A percentile compares a stretch with the other conserved stretches of the same genome.
Evolutionary conservation across 192 early-diverging fungal species (phyloP).

Genomic region (Helicostylum pulchrum): DNA sequence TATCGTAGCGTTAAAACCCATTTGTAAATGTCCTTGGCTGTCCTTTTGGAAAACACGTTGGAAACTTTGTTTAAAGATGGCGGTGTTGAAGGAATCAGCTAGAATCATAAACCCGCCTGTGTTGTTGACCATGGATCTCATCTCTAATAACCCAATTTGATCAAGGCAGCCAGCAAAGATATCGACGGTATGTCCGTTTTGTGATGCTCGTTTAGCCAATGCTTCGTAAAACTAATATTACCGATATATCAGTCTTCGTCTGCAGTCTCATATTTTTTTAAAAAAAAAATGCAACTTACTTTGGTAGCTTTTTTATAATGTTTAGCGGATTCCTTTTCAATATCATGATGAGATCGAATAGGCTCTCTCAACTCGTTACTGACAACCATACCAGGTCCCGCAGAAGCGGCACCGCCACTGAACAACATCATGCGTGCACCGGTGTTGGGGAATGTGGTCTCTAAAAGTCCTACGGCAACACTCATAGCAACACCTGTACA

Average conservation of each 20-base stretch:
- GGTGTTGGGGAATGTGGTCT: slow-evolving; percentile 88
- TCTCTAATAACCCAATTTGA: slow-evolving; percentile 95
- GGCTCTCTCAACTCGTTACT: slow-evolving; percentile 88
- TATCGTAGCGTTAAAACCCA: slow-evolving; percentile 96
- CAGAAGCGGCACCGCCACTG: slow-evolving; percentile 86
- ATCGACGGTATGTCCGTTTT: slow-evolving; percentile 89
- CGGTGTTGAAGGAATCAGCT: slow-evolving; percentile 91
- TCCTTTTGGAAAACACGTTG: slow-evolving; percentile 93
- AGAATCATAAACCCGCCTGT: slow-evolving; percentile 95
- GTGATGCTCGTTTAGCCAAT: slow-evolving; percentile 80
- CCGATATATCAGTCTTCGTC: background rate
- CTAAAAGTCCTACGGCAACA: slow-evolving; percentile 89
- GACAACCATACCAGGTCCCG: slow-evolving; percentile 95
- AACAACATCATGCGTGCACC: slow-evolving; percentile 94
- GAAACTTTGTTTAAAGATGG: slow-evolving; percentile 98
- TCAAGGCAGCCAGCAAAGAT: slow-evolving; percentile 98
- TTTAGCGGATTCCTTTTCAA: slow-evolving; percentile 91
- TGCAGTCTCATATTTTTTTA: background rate
- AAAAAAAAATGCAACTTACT: slow-evolving; percentile 42
- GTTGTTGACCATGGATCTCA: slow-evolving; percentile 85
- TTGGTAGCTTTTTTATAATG: slow-evolving; percentile 93
- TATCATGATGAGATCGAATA: slow-evolving; percentile 97
- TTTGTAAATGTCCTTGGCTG: slow-evolving; percentile 77
- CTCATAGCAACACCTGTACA: slow-evolving; percentile 94
- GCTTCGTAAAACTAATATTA: slow-evolving; percentile 80